Percentiles rank a stretch among this genome's conserved stretches.
Conservation (phyloP, 2,329 filamentous ascomycete species). For the Botrytis tulipae region DNA sequence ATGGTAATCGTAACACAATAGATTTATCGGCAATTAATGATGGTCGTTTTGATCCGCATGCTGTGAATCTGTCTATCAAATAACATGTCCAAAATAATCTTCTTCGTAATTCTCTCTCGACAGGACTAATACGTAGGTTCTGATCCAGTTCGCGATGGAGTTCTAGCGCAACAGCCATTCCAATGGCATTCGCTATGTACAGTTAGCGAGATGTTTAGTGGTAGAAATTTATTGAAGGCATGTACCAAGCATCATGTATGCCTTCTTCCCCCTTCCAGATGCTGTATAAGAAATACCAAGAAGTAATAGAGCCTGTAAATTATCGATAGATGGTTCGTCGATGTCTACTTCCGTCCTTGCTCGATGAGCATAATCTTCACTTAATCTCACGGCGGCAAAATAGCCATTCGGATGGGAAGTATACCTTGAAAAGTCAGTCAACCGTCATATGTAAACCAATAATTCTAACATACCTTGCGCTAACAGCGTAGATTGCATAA, state of each 20-base stretch:
- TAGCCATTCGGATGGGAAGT: conserved; percentile 65
- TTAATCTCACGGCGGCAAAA: conserved; percentile 63
- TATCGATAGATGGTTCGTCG: conserved; percentile 78
- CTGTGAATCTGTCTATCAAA: conserved; percentile 78
- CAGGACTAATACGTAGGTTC: conserved; percentile 58
- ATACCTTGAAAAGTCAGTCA: conserved; percentile 52
- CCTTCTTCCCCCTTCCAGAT: conserved; percentile 76
- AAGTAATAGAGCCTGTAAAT: conserved; percentile 71
- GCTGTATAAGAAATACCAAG: conserved; percentile 75
- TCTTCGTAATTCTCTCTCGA: conserved; percentile 73
- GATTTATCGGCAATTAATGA: conserved; percentile 77
- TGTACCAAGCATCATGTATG: conserved; percentile 80
- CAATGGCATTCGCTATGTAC: conserved; percentile 65
- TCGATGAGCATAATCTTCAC: conserved; percentile 70
- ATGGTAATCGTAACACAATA: conserved; percentile 72
- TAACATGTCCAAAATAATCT: conserved; percentile 90
- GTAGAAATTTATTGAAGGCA: neutral
- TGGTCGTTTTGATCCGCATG: conserved; percentile 77
- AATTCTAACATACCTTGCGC: conserved; percentile 52
- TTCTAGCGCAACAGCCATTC: conserved; percentile 80
- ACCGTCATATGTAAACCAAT: neutral
- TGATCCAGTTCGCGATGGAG: conserved; percentile 73
- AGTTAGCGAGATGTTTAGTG: conserved; percentile 39
- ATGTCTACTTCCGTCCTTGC: conserved; percentile 70
- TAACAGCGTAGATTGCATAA: conserved; percentile 59